Base-by-base conservation (phyloP, 306 rosid species). In the Notholithocarpus densiflorus region DNA sequence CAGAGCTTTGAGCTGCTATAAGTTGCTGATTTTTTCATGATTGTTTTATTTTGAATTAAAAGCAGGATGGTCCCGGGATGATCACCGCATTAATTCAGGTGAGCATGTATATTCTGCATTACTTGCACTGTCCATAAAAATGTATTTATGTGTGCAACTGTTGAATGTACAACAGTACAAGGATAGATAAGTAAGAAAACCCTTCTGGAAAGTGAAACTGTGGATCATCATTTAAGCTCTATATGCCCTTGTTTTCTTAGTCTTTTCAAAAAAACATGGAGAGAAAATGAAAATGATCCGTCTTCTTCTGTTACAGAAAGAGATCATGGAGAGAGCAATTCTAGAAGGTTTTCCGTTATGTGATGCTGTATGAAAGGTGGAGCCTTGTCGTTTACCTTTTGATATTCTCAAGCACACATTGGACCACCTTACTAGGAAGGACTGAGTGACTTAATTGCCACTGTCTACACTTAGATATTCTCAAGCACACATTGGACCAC, bases 21-120 rank as follows among this genome's bases (percentile, higher is more conserved):
- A 23, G 6, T 6, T 62, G 23, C 18, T 32, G 17, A 3, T 5
- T 64, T 64, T 72, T 55, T 40, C 14, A 31, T 13, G 43, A 32
- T 32, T 78, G 29, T 83, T 75, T 79, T 79, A 37, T 81, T 64
- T 51, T 75, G 12, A 71, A 51, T 45, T 81, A 53, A 56, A 60
- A 79, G 77, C 87, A 95, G 98, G 91, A 78, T 24, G 83, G 86
- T 77, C 90, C 98, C 75, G 98, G 98, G 82, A 84, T 73, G 88
- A 88, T 95, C 81, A 91, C 98, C 11, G 70, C 82, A 83, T 17
- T 76, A 54, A 86, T 95, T 74, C 92, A 88, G 87, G 98, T 95
- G 83, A 84, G 14, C 34, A 20, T 37, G n/a, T 24, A 61, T n/a
- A 13, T 75, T 74, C 75, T 73, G 73, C 13, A 21, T 65, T 77